These are phyloP conservation scores for Tuber melanosporum DNA, from an alignment of 495 filamentous ascomycete genomes.

Conservation along the genomic window DNA sequence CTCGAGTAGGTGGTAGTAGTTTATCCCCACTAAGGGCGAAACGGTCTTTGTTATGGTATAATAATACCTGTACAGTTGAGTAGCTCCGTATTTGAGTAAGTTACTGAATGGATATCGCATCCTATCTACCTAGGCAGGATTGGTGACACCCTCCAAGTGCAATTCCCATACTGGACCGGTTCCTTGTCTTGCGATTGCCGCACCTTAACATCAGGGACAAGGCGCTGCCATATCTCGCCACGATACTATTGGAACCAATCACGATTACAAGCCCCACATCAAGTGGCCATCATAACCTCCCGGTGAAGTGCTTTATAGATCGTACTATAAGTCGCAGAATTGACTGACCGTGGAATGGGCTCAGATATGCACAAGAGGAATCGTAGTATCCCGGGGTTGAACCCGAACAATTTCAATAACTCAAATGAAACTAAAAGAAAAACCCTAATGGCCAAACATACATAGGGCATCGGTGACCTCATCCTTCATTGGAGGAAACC, in stretches of 20 bases:
- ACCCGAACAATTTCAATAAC: no score
- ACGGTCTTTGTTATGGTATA: background rate
- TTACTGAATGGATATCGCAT: background rate
- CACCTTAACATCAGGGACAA: background rate
- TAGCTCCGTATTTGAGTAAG: background rate
- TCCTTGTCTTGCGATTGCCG: background rate
- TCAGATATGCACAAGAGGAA: no score
- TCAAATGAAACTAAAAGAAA: no score
- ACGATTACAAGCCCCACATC: background rate
- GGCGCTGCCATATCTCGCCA: background rate
- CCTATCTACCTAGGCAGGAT: background rate
- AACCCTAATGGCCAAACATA: no score
- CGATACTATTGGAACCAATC: background rate
- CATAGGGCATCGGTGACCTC: no score
- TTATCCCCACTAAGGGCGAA: background rate
- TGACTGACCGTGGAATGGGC: background rate
- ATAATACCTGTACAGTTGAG: background rate
- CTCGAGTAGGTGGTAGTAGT: background rate
- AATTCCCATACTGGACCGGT: background rate
- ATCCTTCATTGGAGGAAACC: no score
- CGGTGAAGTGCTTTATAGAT: background rate
- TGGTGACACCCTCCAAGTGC: background rate
- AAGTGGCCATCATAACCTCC: background rate
- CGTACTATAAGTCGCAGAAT: background rate
- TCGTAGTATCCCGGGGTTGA: no score